Percentiles rank a stretch among this genome's conserved stretches.
Conservation (phyloP, 2,329 filamentous ascomycete genomes). For the Ceratocystiopsis sp. region DNA sequence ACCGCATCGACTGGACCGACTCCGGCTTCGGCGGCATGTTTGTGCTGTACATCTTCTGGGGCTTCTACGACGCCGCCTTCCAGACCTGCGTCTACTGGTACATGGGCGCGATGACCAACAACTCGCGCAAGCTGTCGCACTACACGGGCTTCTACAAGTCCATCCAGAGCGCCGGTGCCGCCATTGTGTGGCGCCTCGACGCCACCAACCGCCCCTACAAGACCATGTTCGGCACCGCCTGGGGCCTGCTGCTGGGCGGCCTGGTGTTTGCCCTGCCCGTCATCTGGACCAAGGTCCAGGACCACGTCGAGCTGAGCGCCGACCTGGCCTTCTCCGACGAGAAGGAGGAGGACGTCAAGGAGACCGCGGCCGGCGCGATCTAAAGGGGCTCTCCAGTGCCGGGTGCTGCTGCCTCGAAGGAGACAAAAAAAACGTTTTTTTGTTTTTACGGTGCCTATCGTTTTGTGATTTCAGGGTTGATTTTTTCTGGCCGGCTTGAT, state of each 20-base stretch:
- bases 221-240: slow-evolving; percentile 27
- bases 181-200: slow-evolving; percentile 29
- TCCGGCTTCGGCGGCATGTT: too few relatives aligned
- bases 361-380: slow-evolving; percentile 11
- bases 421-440: too few relatives aligned
- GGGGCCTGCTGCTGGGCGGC: slow-evolving; percentile 26
- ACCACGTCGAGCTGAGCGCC: slow-evolving; percentile 46
- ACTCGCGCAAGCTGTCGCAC: slow-evolving; percentile 22
- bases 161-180: slow-evolving; percentile 24
- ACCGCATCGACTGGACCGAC: slow-evolving; percentile 25
- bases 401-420: slow-evolving; percentile 2
- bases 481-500: too few relatives aligned
- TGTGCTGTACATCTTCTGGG: slow-evolving; percentile 53
- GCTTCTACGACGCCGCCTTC: slow-evolving; percentile 50
- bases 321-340: slow-evolving; percentile 77
- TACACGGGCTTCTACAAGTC: slow-evolving; percentile 30
- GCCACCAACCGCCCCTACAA: slow-evolving; percentile 19
- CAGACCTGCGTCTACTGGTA: slow-evolving; percentile 49
- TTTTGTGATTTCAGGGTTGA: too few relatives aligned
- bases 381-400: neutral
- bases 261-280: slow-evolving; percentile 24
- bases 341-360: slow-evolving; percentile 52
- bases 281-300: slow-evolving; percentile 14
- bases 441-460: too few relatives aligned
- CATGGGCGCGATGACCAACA: slow-evolving; percentile 28